Conservation (phyloP, 106 monocot species). For the Dioscorea dumetorum region DNA sequence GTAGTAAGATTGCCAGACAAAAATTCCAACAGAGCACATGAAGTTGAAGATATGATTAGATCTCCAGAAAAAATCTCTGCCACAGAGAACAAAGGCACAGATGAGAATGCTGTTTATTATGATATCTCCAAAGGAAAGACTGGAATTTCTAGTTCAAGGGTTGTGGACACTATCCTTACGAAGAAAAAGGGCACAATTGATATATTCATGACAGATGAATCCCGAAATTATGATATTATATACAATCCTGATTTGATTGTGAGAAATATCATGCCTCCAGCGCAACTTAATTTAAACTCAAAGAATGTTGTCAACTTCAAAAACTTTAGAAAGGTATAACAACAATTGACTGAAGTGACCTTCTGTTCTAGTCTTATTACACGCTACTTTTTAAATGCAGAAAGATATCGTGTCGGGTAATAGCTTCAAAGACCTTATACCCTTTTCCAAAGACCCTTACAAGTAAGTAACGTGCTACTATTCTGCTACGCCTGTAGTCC, state of each 20-base stretch:
- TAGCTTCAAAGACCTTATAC: slow-evolving; percentile 67
- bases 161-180: slow-evolving; percentile 11
- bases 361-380: background rate
- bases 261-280: slow-evolving; percentile 16
- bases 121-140: background rate
- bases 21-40: slow-evolving; percentile 13
- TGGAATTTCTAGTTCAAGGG: slow-evolving; percentile 4
- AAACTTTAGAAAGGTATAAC: slow-evolving; percentile 76
- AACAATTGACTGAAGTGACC: background rate
- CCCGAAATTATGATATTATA: slow-evolving; percentile 75
- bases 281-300: slow-evolving; percentile 7
- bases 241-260: slow-evolving; percentile 65
- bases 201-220: slow-evolving; percentile 26
- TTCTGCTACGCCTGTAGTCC: too few relatives aligned
- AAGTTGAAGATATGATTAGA: slow-evolving; percentile 3
- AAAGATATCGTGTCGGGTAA: slow-evolving; percentile 53
- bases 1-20: slow-evolving; percentile 2
- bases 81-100: slow-evolving; percentile 1
- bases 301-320: slow-evolving; percentile 60
- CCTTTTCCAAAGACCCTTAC: slow-evolving; percentile 86
- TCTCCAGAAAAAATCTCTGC: slow-evolving; percentile 13
- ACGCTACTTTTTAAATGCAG: slow-evolving; percentile 13
- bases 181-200: slow-evolving; percentile 42
- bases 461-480: slow-evolving; percentile 31
- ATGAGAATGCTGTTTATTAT: slow-evolving; percentile 2